Evolutionary conservation across 352 stramenopile genomes (phyloP).

Genomic region (Pythium insidiosum): DNA sequence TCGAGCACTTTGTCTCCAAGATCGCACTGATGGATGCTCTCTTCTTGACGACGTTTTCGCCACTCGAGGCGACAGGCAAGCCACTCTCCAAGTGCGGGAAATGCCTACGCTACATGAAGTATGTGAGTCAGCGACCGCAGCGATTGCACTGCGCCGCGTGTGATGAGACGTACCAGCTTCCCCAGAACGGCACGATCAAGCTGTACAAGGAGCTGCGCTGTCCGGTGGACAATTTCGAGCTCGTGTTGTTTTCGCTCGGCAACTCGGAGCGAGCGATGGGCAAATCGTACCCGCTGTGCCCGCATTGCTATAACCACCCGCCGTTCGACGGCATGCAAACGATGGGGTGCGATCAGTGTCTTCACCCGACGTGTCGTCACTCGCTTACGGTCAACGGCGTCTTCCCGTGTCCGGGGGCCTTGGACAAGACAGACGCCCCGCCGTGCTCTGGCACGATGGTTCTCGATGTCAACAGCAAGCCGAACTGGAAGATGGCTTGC

Average conservation of each 20-base stretch:
- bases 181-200: slow-evolving; percentile 27
- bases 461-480: slow-evolving; percentile 34
- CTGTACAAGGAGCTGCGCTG: slow-evolving; percentile 36
- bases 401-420: slow-evolving; percentile 22
- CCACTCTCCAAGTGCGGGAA: slow-evolving; percentile 43
- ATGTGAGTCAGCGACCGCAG: slow-evolving; percentile 31
- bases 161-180: slow-evolving; percentile 33
- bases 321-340: slow-evolving; percentile 23
- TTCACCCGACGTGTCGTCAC: slow-evolving; percentile 38
- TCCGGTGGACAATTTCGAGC: slow-evolving; percentile 44
- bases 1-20: slow-evolving; percentile 44
- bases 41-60: slow-evolving; percentile 62
- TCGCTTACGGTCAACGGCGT: slow-evolving; percentile 29
- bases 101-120: slow-evolving; percentile 47
- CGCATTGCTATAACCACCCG: slow-evolving; percentile 42
- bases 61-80: slow-evolving; percentile 30
- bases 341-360: slow-evolving; percentile 36
- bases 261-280: slow-evolving; percentile 32
- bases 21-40: slow-evolving; percentile 47
- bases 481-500: slow-evolving; percentile 47
- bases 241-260: slow-evolving; percentile 42
- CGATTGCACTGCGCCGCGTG: slow-evolving; percentile 36
- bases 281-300: slow-evolving; percentile 36
- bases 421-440: slow-evolving; percentile 4
- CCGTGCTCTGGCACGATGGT: slow-evolving; percentile 30